Conservation (phyloP, 2,329 filamentous ascomycete species). For the Fusarium devonianum region DNA sequence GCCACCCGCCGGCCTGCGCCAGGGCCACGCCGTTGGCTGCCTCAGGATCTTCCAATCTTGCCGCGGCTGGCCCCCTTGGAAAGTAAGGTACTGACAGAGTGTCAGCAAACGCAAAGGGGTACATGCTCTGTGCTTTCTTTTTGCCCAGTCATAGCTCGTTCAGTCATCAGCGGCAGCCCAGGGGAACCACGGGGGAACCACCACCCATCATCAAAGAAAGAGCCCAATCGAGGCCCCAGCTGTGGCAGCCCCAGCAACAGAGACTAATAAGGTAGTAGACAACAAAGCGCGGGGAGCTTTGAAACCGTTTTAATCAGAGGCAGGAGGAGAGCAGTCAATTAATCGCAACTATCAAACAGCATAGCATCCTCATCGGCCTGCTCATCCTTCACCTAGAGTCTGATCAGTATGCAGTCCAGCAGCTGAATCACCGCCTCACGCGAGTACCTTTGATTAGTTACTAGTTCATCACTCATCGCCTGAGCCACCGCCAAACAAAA, state of each 20-base stretch:
- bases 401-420: no score
- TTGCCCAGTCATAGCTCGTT: conserved; percentile 11
- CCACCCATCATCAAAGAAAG: conserved; percentile 20
- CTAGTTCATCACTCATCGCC: conserved; percentile 3
- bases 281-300: no score
- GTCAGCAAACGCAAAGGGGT: conserved; percentile 25
- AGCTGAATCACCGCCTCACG: no score
- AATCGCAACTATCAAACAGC: no score
- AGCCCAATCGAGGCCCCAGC: conserved; percentile 26
- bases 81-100: conserved; percentile 21
- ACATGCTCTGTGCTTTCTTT: conserved; percentile 23
- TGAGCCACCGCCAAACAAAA: conserved; percentile 14
- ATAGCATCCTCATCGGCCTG: no score
- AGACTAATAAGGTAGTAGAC: conserved; percentile 21
- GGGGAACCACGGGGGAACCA: conserved; percentile 34
- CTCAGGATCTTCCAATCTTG: conserved; percentile 35
- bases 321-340: no score
- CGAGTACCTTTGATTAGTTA: no score
- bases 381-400: no score
- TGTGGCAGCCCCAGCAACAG: conserved; percentile 36
- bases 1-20: conserved; percentile 31
- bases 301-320: no score
- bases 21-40: conserved; percentile 38
- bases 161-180: no score
- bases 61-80: no score